Evolutionary conservation across 805 yeast genomes (phyloP).

Genomic region (Cyberlindnera maclurae): DNA sequence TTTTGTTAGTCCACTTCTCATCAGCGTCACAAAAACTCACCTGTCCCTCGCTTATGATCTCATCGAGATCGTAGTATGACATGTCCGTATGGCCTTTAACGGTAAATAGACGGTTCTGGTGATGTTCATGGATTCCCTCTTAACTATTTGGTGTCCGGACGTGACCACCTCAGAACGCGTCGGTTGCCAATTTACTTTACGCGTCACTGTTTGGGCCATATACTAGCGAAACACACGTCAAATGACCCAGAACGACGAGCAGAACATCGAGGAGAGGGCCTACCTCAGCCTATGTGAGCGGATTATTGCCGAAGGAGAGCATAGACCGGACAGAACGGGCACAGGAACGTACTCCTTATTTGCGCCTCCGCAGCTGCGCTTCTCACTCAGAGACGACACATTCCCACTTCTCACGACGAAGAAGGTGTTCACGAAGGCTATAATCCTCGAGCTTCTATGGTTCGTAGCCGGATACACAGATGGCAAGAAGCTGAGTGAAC

Average conservation of each 20-base stretch:
- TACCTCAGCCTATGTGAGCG: constrained; percentile 75
- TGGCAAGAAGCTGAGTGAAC: constrained; percentile 66
- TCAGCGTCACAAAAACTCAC: too few relatives aligned
- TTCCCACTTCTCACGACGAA: constrained; percentile 93
- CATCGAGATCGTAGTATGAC: constrained; percentile 68
- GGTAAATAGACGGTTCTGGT: background rate
- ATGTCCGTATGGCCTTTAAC: background rate
- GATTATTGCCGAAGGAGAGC: constrained; percentile 80
- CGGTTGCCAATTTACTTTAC: background rate
- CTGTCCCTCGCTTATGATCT: constrained; percentile 61
- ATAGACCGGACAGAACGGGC: constrained; percentile 93
- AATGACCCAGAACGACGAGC: constrained; percentile 1
- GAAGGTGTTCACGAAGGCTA: constrained; percentile 82
- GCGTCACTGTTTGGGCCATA: background rate
- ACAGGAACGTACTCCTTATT: constrained; percentile 89
- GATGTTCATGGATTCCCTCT: background rate
- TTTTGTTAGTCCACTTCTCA: too few relatives aligned
- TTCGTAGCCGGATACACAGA: constrained; percentile 87
- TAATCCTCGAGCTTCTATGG: constrained; percentile 88
- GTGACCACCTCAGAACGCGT: too few relatives aligned
- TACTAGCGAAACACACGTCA: background rate
- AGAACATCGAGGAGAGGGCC: constrained; percentile 61
- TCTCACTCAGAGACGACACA: constrained; percentile 59
- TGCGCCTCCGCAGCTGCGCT: constrained; percentile 94
- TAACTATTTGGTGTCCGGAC: background rate